Evolutionary conservation across 2,329 filamentous ascomycete genomes (phyloP).

Genomic region (Cladophialophora immunda): DNA sequence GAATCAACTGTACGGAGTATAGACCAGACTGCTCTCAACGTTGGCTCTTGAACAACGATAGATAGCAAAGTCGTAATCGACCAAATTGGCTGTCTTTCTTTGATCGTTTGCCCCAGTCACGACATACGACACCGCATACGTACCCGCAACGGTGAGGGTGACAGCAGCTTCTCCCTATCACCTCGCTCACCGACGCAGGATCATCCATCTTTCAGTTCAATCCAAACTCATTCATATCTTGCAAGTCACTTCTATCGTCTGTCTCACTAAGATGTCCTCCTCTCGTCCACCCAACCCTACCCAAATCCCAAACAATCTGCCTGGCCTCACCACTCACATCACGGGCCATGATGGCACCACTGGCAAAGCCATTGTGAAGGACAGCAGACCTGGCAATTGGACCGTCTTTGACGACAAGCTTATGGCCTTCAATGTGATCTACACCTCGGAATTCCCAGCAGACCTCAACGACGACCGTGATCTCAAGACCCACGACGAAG

Average conservation of each 20-base stretch:
- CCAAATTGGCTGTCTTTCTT: background rate
- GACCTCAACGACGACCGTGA: constrained; percentile 49
- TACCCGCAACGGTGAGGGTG: no score
- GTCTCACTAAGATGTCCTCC: constrained; percentile 37
- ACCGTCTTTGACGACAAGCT: constrained; percentile 41
- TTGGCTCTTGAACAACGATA: background rate
- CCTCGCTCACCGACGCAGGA: background rate
- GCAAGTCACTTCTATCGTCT: background rate
- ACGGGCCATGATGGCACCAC: constrained; percentile 48
- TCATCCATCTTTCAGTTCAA: background rate
- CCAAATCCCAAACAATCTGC: constrained; percentile 31
- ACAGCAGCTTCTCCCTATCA: background rate
- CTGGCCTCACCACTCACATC: constrained; percentile 42
- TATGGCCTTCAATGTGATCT: constrained; percentile 53
- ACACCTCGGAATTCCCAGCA: constrained; percentile 50
- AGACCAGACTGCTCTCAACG: background rate
- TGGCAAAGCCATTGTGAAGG: constrained; percentile 50
- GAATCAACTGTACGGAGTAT: background rate
- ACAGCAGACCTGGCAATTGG: constrained; percentile 45
- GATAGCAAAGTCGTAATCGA: background rate
- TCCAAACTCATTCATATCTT: background rate
- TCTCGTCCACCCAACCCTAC: constrained; percentile 32
- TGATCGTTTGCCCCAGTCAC: no score
- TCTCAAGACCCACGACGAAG: constrained; percentile 45
- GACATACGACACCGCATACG: no score